Base-by-base conservation (phyloP, 345 rosid genomes). In the Linum trigynum region DNA sequence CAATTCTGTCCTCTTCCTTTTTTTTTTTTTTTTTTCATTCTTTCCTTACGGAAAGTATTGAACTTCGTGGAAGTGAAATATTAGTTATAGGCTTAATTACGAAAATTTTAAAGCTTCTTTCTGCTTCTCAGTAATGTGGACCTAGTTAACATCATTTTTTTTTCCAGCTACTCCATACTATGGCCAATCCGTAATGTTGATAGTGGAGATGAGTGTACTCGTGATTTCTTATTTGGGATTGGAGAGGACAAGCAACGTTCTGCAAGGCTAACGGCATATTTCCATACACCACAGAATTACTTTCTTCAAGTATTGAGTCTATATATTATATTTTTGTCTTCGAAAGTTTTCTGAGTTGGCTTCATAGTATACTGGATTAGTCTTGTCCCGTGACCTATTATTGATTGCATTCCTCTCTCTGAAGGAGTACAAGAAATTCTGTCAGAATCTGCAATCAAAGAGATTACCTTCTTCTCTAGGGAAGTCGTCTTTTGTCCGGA, bases 171-270 rank as follows among this genome's bases (percentile, higher is more conserved):
- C 75, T 86, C 96, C 37, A 73, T 92, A 77, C 74, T 88, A 66
- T 92, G 98, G 99, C 92, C 97, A 56, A 81, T 78, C 50, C 79
- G 76, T 74, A 68, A 75, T 77, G 69, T 79, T 69, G 73, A 75
- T 57, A 67, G 78, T 79, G 85, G 86, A 56, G 89, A 88, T 36
- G 97, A 92, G 76, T 86, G 97, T 80, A 84, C 83, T 63, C 89
- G 92, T 67, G 96, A 92, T 83, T 92, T 79, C 70, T 85, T 90
- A 39, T 73, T 75, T 72, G 97, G 97, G 67, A 85, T 92, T 69
- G 89, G 89, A n/a, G 97, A 92, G 80, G 95, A 88, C 72, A 88
- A 85, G 68, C 98, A 90, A 45, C 89, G 92, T 17, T 92, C 99
- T 63, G 86, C 96, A 62, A 79, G 99, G 77, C 89, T 92, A 64